A percentile compares a stretch with the other conserved stretches of the same genome.
Evolutionary conservation across 2,329 filamentous ascomycete species (phyloP).

Genomic region (Penicillium sp.): DNA sequence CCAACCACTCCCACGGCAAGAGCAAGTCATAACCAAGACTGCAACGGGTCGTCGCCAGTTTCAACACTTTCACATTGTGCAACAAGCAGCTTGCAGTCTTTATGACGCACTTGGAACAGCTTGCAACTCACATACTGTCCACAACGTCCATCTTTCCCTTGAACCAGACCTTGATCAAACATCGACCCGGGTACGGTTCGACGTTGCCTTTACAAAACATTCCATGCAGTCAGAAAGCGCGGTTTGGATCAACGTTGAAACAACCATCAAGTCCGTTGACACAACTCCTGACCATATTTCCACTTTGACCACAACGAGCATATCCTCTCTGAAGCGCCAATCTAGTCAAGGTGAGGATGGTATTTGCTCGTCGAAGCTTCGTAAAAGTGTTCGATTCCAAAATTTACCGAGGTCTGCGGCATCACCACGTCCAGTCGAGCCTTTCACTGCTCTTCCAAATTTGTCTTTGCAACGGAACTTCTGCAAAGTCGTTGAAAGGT

Average conservation of each 20-base stretch:
- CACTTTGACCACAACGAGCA: not conserved
- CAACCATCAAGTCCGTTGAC: slow-evolving; percentile 1
- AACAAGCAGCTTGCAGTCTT: slow-evolving; percentile 12
- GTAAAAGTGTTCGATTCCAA: slow-evolving; percentile 5
- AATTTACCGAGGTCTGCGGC: not conserved
- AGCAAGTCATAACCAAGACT: not conserved
- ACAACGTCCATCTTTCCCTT: slow-evolving; percentile 14
- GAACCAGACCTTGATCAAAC: slow-evolving; percentile 6
- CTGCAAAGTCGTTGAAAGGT: slow-evolving; percentile 6
- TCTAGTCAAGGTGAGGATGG: not conserved
- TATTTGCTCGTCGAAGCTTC: not conserved
- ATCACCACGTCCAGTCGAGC: too few species aligned
- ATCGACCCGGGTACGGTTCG: slow-evolving; percentile 7
- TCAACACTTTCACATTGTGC: slow-evolving; percentile 8
- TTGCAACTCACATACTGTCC: slow-evolving; percentile 8
- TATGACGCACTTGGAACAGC: slow-evolving; percentile 13
- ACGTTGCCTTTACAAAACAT: slow-evolving; percentile 9
- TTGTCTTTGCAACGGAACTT: slow-evolving; percentile 8
- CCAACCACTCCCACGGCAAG: not conserved
- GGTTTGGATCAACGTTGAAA: slow-evolving; percentile 12
- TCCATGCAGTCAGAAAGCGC: not conserved
- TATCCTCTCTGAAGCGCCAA: not conserved
- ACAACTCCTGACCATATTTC: not conserved
- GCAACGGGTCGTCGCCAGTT: not conserved
- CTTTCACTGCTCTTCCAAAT: slow-evolving; percentile 1